These are phyloP conservation scores for Parietichytrium sp. DNA, from an alignment of 108 stramenopile genomes.

Conservation along the genomic window DNA sequence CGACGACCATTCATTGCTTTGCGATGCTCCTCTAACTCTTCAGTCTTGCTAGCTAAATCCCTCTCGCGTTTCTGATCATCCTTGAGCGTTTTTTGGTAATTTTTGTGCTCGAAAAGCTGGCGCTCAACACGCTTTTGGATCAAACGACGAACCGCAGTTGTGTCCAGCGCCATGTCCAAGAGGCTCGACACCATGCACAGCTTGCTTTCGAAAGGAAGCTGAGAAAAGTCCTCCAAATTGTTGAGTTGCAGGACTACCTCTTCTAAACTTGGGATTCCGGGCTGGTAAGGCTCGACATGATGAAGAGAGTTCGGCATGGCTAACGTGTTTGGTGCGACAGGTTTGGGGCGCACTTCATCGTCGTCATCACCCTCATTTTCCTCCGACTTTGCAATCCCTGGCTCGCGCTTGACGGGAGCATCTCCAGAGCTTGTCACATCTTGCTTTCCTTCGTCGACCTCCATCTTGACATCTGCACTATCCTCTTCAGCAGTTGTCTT, in stretches of 20 bases:
- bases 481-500: too few species aligned
- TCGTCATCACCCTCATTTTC: too few species aligned
- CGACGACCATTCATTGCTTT: not conserved
- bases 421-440: not conserved
- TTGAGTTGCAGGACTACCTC: not conserved
- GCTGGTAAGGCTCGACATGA: not conserved
- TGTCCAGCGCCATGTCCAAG: conserved; percentile 27
- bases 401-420: not conserved
- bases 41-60: not conserved
- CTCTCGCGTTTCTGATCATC: conserved; percentile 14
- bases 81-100: not conserved
- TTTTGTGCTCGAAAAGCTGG: not conserved
- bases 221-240: not conserved
- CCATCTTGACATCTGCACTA: not conserved
- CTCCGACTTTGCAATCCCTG: conserved; percentile 5
- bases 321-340: too few species aligned
- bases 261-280: conserved; percentile 20
- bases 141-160: not conserved
- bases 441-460: not conserved
- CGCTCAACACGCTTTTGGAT: not conserved
- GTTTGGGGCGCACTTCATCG: too few species aligned
- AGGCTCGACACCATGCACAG: not conserved
- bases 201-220: conserved; percentile 3
- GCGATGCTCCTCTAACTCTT: not conserved
- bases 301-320: conserved; percentile 6